Evolutionary conservation across 139 green algal species (phyloP).

Genomic region (Chlamydomonas applanata): DNA sequence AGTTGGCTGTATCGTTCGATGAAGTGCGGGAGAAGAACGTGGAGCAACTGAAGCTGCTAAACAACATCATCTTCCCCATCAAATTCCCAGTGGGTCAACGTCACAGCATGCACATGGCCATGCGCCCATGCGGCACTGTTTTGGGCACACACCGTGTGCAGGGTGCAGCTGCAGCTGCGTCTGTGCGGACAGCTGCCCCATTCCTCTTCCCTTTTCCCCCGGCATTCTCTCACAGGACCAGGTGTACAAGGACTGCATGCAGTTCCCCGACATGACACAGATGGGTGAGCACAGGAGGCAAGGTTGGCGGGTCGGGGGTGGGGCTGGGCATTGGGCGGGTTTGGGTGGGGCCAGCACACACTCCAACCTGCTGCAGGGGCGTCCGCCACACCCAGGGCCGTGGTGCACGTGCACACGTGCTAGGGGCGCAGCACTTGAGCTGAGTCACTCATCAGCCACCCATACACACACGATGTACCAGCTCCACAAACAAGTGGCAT

Average conservation of each 20-base stretch:
- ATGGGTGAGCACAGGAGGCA: constrained; percentile 27
- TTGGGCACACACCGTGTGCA: background rate
- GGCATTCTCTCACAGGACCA: constrained; percentile 30
- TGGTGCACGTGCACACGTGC: no score
- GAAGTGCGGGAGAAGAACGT: constrained; percentile 58
- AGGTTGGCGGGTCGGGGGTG: no score
- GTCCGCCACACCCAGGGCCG: no score
- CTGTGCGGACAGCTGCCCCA: no score
- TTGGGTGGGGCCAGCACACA: no score
- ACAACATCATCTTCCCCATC: constrained; percentile 79
- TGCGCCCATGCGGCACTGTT: background rate
- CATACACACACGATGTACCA: background rate
- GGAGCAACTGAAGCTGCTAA: constrained; percentile 69
- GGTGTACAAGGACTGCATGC: constrained; percentile 47
- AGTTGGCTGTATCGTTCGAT: constrained; percentile 47
- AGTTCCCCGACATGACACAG: constrained; percentile 40
- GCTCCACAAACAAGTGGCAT: constrained; percentile 2
- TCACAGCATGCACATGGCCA: background rate
- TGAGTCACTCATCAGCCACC: background rate
- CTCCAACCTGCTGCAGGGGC: no score
- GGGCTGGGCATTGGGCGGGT: background rate
- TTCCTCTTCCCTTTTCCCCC: no score
- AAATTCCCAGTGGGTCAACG: constrained; percentile 62
- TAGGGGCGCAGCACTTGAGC: no score
- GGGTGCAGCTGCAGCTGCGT: no score